Conservation (phyloP, 345 rosid genomes). For the Pugionium dolabratum region DNA sequence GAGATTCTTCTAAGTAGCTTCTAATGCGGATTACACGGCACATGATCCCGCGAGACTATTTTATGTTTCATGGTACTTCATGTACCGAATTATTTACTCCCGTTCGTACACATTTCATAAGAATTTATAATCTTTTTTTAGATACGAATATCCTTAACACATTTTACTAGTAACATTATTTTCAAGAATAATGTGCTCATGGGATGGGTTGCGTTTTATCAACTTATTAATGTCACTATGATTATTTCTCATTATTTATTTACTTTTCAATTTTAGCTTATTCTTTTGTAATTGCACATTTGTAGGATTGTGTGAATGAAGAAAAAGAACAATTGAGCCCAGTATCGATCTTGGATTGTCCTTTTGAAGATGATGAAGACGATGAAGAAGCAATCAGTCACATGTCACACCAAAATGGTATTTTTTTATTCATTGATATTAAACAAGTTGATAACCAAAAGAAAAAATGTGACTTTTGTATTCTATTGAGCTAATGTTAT, state of each 20-base stretch:
- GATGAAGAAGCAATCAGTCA: slow-evolving; percentile 13
- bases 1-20: slow-evolving; percentile 42
- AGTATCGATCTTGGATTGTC: slow-evolving; percentile 74
- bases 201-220: slow-evolving; percentile 43
- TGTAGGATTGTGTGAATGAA: slow-evolving; percentile 57
- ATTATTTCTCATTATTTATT: neutral
- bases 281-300: neutral
- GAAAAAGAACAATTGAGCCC: slow-evolving; percentile 87
- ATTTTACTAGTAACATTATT: slow-evolving; percentile 8
- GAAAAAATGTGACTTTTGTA: neutral
- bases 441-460: neutral
- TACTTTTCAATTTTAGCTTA: neutral
- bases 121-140: neutral
- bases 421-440: neutral
- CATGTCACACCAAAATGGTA: slow-evolving; percentile 33
- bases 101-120: slow-evolving; percentile 8
- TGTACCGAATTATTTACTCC: slow-evolving; percentile 16
- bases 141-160: slow-evolving; percentile 34
- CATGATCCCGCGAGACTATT: slow-evolving; percentile 37
- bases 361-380: slow-evolving; percentile 69
- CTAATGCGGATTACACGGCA: slow-evolving; percentile 53
- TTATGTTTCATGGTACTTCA: slow-evolving; percentile 18
- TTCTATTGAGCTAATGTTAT: slow-evolving; percentile 6
- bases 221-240: slow-evolving; percentile 18
- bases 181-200: slow-evolving; percentile 25